phyloP scores from a whole-genome alignment of 345 rosid species.

The Eucalyptus cladocalyx region DNA sequence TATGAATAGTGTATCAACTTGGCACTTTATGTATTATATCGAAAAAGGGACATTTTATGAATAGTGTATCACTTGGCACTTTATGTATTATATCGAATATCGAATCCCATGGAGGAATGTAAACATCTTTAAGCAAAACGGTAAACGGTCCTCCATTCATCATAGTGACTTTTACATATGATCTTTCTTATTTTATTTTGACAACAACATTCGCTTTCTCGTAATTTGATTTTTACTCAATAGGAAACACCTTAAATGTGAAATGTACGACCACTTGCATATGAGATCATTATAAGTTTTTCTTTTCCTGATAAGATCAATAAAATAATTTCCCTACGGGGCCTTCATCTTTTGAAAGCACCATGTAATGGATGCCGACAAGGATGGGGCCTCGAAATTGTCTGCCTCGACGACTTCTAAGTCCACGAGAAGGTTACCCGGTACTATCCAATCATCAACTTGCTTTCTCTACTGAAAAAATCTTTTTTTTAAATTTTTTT shows the following conservation, averaged over 20 bases:
- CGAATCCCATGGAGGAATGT: neutral
- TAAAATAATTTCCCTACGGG: neutral
- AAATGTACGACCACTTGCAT: neutral
- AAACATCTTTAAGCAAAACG: neutral
- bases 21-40: neutral
- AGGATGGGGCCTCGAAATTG: neutral
- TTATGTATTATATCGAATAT: neutral
- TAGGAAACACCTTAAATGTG: neutral
- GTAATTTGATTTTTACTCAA: neutral
- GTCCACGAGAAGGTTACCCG: neutral
- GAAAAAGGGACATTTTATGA: neutral
- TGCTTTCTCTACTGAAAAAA: neutral
- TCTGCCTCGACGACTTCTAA: neutral
- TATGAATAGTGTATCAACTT: neutral
- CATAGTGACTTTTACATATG: neutral
- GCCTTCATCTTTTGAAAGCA: neutral
- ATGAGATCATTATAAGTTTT: neutral
- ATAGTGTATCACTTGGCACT: neutral
- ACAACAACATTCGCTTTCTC: neutral
- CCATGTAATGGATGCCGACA: neutral
- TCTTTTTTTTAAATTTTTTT: neutral
- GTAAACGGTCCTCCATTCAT: neutral
- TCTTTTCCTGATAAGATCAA: neutral
- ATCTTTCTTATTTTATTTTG: neutral
- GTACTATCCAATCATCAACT: neutral